Percentiles rank a stretch among this genome's conserved stretches.
phyloP scores from a whole-genome alignment of 805 yeast species.

The Candida gorgasii region DNA sequence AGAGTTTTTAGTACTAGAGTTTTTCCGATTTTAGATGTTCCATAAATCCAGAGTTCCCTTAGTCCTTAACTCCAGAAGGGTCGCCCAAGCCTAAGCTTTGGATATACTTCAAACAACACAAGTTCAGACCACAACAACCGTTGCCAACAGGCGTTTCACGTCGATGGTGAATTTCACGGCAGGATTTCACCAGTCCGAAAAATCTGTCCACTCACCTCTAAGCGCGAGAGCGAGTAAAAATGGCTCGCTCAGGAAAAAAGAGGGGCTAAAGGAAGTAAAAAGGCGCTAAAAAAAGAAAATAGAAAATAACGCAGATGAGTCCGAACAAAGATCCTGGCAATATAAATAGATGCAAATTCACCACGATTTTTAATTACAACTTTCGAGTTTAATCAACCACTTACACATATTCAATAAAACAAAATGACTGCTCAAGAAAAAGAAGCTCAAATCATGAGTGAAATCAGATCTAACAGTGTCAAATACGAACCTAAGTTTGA shows the following conservation, averaged over 20 bases:
- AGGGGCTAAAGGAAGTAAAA: conserved; percentile 8
- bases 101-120: not conserved
- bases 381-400: not conserved
- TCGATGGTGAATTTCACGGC: conserved; percentile 3
- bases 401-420: not conserved
- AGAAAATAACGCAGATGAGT: not conserved
- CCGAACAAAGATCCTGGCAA: conserved; percentile 4
- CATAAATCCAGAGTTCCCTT: conserved; percentile 4
- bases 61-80: conserved; percentile 5
- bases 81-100: too few species aligned
- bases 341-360: conserved; percentile 1
- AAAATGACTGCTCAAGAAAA: conserved; percentile 42
- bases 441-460: conserved; percentile 47
- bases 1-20: not conserved
- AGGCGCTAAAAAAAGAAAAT: conserved; percentile 8
- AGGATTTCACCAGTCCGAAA: conserved; percentile 3
- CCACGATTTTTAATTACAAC: not conserved
- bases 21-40: conserved; percentile 2
- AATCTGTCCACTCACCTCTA: conserved; percentile 3
- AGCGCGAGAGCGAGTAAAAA: not conserved
- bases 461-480: conserved; percentile 36
- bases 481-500: conserved; percentile 42
- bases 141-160: too few species aligned
- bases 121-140: too few species aligned
- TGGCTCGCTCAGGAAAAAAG: not conserved